Percentiles rank a stretch among this genome's conserved stretches.
Evolutionary conservation across 345 rosid genomes (phyloP).

Genomic region (Kernera saxatilis): DNA sequence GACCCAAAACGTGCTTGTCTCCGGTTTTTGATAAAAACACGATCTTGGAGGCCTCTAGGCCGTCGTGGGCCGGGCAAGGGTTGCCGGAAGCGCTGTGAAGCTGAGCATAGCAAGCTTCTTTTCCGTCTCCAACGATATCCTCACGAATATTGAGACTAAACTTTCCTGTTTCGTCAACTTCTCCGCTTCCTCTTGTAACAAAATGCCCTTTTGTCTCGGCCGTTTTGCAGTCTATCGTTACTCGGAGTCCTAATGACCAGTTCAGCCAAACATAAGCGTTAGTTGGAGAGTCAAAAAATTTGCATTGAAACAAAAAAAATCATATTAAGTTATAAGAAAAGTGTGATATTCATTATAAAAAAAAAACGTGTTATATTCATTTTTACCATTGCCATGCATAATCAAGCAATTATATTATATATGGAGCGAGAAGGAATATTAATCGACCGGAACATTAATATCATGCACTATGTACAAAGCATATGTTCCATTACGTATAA

Average conservation of each 20-base stretch:
- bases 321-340: neutral
- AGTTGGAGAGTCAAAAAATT: neutral
- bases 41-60: constrained; percentile 50
- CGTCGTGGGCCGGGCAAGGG: constrained; percentile 54
- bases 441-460: neutral
- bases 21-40: constrained; percentile 34
- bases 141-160: constrained; percentile 50
- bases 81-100: constrained; percentile 54
- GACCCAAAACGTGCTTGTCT: constrained; percentile 45
- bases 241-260: constrained; percentile 48
- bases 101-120: constrained; percentile 76
- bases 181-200: constrained; percentile 44
- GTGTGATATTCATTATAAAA: neutral
- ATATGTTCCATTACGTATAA: neutral
- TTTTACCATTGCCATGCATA: neutral
- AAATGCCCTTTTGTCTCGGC: constrained; percentile 37
- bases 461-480: neutral
- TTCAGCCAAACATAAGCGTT: neutral
- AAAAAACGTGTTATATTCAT: neutral
- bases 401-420: neutral
- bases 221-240: constrained; percentile 68
- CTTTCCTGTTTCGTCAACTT: constrained; percentile 55
- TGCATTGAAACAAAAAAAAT: neutral
- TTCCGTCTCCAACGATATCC: constrained; percentile 41
- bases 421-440: neutral